These are phyloP conservation scores for Atalantia buxifolia DNA, from an alignment of 345 rosid species.

Conservation along the genomic window DNA sequence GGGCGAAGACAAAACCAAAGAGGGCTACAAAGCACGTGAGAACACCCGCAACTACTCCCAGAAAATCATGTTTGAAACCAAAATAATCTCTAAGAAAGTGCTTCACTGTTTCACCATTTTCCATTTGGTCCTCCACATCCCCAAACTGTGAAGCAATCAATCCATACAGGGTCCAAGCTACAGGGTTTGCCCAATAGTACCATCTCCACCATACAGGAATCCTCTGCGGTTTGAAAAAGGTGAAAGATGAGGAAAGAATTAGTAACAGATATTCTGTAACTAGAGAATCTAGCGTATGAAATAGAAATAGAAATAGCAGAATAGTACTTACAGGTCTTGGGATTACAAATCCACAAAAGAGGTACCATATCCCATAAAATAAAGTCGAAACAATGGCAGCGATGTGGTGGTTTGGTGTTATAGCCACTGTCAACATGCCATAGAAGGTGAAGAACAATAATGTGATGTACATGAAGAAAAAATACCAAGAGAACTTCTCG, in stretches of 20 bases:
- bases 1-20: slow-evolving; percentile 31
- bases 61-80: slow-evolving; percentile 32
- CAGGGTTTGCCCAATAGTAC: slow-evolving; percentile 45
- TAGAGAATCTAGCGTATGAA: neutral
- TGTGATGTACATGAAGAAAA: slow-evolving; percentile 43
- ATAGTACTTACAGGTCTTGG: slow-evolving; percentile 30
- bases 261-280: neutral
- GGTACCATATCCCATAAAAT: slow-evolving; percentile 37
- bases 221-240: slow-evolving; percentile 20
- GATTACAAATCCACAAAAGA: slow-evolving; percentile 37
- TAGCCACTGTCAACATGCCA: slow-evolving; percentile 41
- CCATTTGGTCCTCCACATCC: slow-evolving; percentile 18
- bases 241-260: neutral
- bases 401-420: slow-evolving; percentile 44
- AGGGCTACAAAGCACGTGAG: slow-evolving; percentile 17
- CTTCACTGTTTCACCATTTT: slow-evolving; percentile 18
- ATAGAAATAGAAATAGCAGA: neutral
- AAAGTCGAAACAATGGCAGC: slow-evolving; percentile 28
- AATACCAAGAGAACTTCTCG: slow-evolving; percentile 32
- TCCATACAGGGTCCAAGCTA: slow-evolving; percentile 45
- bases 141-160: slow-evolving; percentile 39
- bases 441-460: slow-evolving; percentile 45
- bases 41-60: slow-evolving; percentile 32
- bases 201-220: slow-evolving; percentile 56
- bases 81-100: slow-evolving; percentile 24